A percentile compares a stretch with the other conserved stretches of the same genome.
These are phyloP conservation scores for Ceratocystis papillata DNA, from an alignment of 2,329 filamentous ascomycete genomes.

Conservation along the genomic window DNA sequence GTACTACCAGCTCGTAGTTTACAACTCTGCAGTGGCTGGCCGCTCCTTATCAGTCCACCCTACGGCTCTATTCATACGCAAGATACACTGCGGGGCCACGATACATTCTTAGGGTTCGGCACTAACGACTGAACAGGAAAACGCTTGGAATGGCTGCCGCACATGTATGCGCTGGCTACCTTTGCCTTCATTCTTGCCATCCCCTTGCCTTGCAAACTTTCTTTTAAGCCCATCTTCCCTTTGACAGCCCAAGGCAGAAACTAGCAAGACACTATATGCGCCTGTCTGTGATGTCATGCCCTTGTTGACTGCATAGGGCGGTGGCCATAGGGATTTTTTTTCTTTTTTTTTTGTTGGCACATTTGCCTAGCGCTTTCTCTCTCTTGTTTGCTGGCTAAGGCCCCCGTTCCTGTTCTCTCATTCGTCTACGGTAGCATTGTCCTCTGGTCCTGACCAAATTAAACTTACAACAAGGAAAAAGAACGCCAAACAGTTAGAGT, in stretches of 20 bases:
- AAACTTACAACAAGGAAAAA: slow-evolving; percentile 2
- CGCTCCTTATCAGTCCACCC: not conserved
- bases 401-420: not conserved
- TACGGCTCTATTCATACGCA: not conserved
- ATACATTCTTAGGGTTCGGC: slow-evolving; percentile 4
- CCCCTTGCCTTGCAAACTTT: not conserved
- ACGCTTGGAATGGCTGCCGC: not conserved
- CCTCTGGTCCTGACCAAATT: slow-evolving; percentile 12
- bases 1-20: too few relatives aligned
- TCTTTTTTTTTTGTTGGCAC: too few relatives aligned
- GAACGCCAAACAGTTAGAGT: slow-evolving; percentile 11
- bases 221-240: not conserved
- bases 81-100: not conserved
- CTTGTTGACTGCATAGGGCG: not conserved
- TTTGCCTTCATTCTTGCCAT: not conserved
- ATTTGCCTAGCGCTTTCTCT: not conserved
- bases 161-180: not conserved
- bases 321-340: not conserved
- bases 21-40: not conserved
- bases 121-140: slow-evolving; percentile 6
- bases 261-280: not conserved
- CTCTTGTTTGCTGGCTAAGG: not conserved
- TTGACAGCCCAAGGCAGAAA: not conserved
- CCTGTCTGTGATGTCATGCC: not conserved
- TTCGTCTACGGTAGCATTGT: not conserved